Evolutionary conservation across 768 basidiomycete species (phyloP).

Genomic region (Lyophyllum semitale): DNA sequence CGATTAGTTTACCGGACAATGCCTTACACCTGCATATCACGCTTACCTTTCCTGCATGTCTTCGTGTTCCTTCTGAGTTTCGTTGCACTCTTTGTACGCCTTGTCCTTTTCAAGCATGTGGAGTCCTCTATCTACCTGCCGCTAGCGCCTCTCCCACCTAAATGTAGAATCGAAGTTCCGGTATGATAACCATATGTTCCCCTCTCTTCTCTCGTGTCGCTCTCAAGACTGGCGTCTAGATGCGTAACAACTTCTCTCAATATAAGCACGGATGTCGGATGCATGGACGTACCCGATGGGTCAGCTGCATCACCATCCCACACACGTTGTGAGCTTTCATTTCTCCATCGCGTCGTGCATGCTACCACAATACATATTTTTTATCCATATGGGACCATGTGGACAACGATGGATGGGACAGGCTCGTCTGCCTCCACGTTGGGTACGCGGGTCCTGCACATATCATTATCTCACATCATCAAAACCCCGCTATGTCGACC

Average conservation of each 20-base stretch:
- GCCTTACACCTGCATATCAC: conserved; percentile 6
- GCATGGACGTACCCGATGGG: neutral
- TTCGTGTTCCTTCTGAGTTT: conserved; percentile 4
- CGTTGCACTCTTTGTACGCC: neutral
- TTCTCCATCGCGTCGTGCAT: conserved; percentile 5
- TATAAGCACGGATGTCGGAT: neutral
- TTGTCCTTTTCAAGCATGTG: conserved; percentile 10
- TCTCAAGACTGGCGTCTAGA: conserved; percentile 1
- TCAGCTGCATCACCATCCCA: neutral
- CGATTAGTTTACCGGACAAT: conserved; percentile 1
- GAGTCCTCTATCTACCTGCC: conserved; percentile 6
- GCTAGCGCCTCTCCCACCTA: neutral
- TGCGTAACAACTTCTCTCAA: conserved; percentile 2
- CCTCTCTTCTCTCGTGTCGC: conserved; percentile 10
- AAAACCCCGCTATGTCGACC: neutral
- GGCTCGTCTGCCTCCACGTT: neutral
- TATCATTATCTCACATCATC: conserved; percentile 13
- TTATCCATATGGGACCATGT: conserved; percentile 12
- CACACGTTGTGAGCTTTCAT: neutral
- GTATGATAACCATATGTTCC: neutral
- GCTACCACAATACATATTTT: neutral
- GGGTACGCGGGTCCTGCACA: conserved; percentile 15
- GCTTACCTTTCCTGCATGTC: conserved; percentile 6
- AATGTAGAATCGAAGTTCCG: neutral
- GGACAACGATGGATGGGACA: conserved; percentile 8